phyloP scores from a whole-genome alignment of 768 basidiomycete species.

The Termitomyces titanicus region DNA sequence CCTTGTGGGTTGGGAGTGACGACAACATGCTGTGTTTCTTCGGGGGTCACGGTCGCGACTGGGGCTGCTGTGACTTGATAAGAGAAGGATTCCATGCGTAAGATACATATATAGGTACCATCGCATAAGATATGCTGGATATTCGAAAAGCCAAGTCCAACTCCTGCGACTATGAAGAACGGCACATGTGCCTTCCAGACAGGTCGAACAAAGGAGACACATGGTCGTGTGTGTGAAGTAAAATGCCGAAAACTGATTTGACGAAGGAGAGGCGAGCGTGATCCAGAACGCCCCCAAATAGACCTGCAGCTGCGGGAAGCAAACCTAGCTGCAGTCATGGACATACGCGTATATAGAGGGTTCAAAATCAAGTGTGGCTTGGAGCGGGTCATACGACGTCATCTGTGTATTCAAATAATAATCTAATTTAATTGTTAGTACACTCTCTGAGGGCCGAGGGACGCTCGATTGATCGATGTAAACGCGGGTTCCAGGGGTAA shows the following conservation, averaged over 20 bases:
- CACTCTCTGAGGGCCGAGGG: no score
- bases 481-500: no score
- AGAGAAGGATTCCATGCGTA: conserved; percentile 2
- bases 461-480: no score
- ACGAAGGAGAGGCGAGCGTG: not conserved
- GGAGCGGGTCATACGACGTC: no score
- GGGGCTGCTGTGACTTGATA: not conserved
- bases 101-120: conserved; percentile 30
- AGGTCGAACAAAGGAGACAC: not conserved
- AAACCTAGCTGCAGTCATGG: no score
- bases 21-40: not conserved
- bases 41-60: conserved; percentile 9
- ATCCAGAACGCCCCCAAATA: not conserved
- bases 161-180: conserved; percentile 30
- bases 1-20: not conserved
- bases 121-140: conserved; percentile 47
- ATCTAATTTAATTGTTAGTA: no score
- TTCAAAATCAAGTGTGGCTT: no score
- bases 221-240: not conserved
- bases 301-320: conserved; percentile 3
- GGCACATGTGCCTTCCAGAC: conserved; percentile 11
- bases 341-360: no score
- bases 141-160: conserved; percentile 43
- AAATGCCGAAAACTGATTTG: conserved; percentile 9
- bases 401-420: no score